Conservation (phyloP, 345 rosid species). For the Hibiscus mutabilis region DNA sequence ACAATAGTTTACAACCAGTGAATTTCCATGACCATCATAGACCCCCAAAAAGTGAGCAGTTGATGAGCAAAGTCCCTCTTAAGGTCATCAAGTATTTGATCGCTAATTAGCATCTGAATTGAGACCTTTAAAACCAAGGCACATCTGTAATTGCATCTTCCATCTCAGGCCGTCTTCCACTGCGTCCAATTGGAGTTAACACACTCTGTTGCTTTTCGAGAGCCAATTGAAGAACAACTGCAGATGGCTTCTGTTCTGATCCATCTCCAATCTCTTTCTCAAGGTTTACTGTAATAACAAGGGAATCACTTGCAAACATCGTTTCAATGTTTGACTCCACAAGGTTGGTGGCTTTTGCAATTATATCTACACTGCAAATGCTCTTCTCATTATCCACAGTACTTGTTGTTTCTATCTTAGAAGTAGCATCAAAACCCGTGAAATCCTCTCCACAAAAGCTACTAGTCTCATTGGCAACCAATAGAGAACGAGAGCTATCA, state of each 20-base stretch:
- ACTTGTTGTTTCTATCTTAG: constrained; percentile 32
- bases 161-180: constrained; percentile 46
- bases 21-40: too few relatives aligned
- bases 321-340: constrained; percentile 28
- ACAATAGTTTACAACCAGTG: constrained; percentile 72
- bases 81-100: too few relatives aligned
- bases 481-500: constrained; percentile 49
- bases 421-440: constrained; percentile 33
- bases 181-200: constrained; percentile 33
- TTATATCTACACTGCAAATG: constrained; percentile 31
- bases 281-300: constrained; percentile 28
- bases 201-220: constrained; percentile 30
- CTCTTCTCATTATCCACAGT: constrained; percentile 31
- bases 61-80: too few relatives aligned
- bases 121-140: too few relatives aligned
- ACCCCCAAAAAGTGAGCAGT: too few relatives aligned
- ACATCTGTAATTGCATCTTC: too few relatives aligned
- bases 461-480: constrained; percentile 67
- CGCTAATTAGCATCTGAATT: too few relatives aligned
- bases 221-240: too few relatives aligned
- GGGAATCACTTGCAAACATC: constrained; percentile 28
- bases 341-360: constrained; percentile 1
- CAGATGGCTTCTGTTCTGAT: constrained; percentile 24
- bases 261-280: constrained; percentile 35
- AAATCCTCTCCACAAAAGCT: constrained; percentile 69